Evolutionary conservation across 2,329 filamentous ascomycete genomes (phyloP).

Genomic region (Zarea fungicola): DNA sequence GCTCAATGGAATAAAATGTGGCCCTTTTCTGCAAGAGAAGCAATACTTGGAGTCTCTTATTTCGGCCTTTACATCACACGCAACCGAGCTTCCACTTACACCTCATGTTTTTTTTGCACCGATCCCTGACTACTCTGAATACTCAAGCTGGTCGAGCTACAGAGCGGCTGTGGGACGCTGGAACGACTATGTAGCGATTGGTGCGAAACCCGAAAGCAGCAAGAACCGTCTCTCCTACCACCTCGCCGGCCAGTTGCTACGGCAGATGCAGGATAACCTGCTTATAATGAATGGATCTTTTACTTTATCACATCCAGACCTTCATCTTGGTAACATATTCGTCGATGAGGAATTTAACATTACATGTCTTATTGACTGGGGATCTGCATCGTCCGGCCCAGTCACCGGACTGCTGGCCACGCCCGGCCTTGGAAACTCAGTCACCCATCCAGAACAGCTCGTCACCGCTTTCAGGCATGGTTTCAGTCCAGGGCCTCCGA

Average conservation of each 20-base stretch:
- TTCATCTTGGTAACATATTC: constrained; percentile 22
- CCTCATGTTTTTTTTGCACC: constrained; percentile 25
- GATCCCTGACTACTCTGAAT: constrained; percentile 21
- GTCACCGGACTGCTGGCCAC: constrained; percentile 13
- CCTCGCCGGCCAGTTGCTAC: constrained; percentile 17
- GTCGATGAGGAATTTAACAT: constrained; percentile 22
- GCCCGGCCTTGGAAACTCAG: background rate
- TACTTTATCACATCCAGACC: constrained; percentile 20
- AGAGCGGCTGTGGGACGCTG: constrained; percentile 13
- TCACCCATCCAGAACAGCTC: constrained; percentile 2
- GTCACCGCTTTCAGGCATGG: constrained; percentile 12
- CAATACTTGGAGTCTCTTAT: constrained; percentile 23
- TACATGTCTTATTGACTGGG: constrained; percentile 23
- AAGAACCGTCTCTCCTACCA: constrained; percentile 19
- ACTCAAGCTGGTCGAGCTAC: constrained; percentile 17
- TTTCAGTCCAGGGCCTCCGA: constrained; percentile 2
- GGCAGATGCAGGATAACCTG: constrained; percentile 22
- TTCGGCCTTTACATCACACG: constrained; percentile 20
- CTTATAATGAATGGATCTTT: constrained; percentile 1
- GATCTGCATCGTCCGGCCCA: constrained; percentile 15
- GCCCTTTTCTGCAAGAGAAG: constrained; percentile 21
- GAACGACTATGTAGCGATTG: constrained; percentile 18
- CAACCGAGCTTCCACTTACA: constrained; percentile 21
- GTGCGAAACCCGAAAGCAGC: constrained; percentile 20
- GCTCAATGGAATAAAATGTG: constrained; percentile 20